These are phyloP conservation scores for Punica granatum DNA, from an alignment of 345 rosid genomes.

Conservation along the genomic window DNA sequence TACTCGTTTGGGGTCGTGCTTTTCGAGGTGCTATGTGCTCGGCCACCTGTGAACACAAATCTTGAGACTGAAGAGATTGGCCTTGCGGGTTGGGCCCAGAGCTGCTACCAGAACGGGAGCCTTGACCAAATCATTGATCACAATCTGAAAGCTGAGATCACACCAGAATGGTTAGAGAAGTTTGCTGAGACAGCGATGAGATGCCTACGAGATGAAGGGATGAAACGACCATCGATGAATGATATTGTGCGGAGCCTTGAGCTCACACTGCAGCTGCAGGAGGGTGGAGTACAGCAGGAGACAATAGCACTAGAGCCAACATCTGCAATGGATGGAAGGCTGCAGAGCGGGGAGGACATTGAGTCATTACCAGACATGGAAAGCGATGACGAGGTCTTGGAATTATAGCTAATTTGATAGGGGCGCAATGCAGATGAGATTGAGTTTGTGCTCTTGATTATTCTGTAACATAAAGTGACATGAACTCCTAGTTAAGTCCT, in stretches of 20 bases:
- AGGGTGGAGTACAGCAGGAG: conserved; percentile 1
- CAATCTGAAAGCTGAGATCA: conserved; percentile 22
- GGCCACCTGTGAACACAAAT: conserved; percentile 24
- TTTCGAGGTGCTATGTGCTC: conserved; percentile 45
- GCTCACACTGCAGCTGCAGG: conserved; percentile 27
- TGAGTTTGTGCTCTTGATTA: no score
- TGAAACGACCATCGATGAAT: conserved; percentile 29
- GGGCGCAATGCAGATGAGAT: no score
- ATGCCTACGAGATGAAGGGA: conserved; percentile 28
- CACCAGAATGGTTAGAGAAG: conserved; percentile 28
- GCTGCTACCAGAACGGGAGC: conserved; percentile 16
- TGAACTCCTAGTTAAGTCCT: no score
- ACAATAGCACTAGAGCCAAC: background rate
- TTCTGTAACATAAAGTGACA: no score
- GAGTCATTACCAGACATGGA: no score
- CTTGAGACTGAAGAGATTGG: conserved; percentile 22
- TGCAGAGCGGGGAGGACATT: no score
- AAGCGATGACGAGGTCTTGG: no score
- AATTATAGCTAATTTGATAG: no score
- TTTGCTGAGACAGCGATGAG: conserved; percentile 33
- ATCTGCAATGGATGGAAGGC: background rate
- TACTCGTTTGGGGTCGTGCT: conserved; percentile 64
- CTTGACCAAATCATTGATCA: conserved; percentile 34
- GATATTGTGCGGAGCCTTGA: conserved; percentile 31
- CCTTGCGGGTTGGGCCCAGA: conserved; percentile 35